These are phyloP conservation scores for Eutrema japonicum DNA, from an alignment of 345 rosid genomes.

Conservation along the genomic window DNA sequence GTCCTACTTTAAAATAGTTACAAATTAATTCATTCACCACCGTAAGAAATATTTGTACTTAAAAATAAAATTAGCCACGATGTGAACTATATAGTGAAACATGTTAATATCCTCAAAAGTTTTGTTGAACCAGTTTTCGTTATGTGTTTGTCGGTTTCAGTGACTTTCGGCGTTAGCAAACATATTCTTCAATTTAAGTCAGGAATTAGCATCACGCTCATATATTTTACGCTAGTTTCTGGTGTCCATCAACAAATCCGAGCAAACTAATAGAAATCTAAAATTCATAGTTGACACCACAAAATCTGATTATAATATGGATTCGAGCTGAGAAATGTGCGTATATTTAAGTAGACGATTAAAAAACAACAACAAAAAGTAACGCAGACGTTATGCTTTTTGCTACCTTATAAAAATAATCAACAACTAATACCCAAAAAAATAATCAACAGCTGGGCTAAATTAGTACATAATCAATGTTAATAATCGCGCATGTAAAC, in stretches of 20 bases:
- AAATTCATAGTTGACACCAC: constrained; percentile 6
- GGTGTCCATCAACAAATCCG: background rate
- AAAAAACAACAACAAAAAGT: background rate
- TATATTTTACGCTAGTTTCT: background rate
- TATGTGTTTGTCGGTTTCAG: constrained; percentile 2
- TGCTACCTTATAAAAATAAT: background rate
- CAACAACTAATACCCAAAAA: background rate
- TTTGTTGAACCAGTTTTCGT: background rate
- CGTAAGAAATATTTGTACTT: background rate
- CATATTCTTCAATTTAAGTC: background rate
- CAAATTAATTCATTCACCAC: constrained; percentile 24
- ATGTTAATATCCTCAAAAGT: background rate
- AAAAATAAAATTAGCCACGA: background rate
- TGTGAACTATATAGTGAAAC: background rate
- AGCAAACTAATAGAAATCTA: background rate
- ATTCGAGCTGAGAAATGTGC: background rate
- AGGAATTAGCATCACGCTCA: background rate
- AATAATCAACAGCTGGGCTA: background rate
- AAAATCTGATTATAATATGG: background rate
- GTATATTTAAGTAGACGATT: background rate
- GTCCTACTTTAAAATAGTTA: background rate
- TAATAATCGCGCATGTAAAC: constrained; percentile 42
- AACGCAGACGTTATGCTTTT: background rate
- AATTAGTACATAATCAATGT: background rate
- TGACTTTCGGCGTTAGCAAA: background rate